Conservation (phyloP, 2,329 filamentous ascomycete genomes). For the Reticulascus tulasneorum region DNA sequence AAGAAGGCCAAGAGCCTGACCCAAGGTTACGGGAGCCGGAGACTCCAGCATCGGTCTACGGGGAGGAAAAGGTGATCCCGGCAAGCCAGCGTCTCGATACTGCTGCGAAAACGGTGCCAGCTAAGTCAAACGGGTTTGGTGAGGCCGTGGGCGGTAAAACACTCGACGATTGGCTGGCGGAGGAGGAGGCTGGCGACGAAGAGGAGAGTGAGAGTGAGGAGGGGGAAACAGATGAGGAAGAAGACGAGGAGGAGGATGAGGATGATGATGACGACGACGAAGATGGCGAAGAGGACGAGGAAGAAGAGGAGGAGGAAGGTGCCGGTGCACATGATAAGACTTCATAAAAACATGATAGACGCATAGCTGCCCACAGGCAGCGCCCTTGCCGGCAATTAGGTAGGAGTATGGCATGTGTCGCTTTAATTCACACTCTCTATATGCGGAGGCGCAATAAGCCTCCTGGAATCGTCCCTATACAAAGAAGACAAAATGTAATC, state of each 20-base stretch:
- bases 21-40: slow-evolving; percentile 64
- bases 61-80: slow-evolving; percentile 42
- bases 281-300: slow-evolving; percentile 41
- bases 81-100: slow-evolving; percentile 63
- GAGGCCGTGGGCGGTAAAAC: slow-evolving; percentile 64
- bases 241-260: slow-evolving; percentile 41
- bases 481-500: too few relatives aligned
- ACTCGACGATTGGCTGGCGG: slow-evolving; percentile 88
- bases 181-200: slow-evolving; percentile 59
- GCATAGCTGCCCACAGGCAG: too few relatives aligned
- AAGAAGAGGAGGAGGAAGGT: slow-evolving; percentile 43
- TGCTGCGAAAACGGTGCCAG: slow-evolving; percentile 34
- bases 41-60: slow-evolving; percentile 29
- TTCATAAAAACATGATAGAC: neutral
- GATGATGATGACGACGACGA: slow-evolving; percentile 37
- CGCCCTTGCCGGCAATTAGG: too few relatives aligned
- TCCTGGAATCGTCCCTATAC: too few relatives aligned
- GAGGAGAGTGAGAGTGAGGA: slow-evolving; percentile 46
- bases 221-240: slow-evolving; percentile 46
- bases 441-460: too few relatives aligned
- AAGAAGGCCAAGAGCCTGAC: slow-evolving; percentile 75
- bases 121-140: slow-evolving; percentile 44
- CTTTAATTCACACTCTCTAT: too few relatives aligned
- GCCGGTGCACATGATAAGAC: too few relatives aligned
- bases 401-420: too few relatives aligned